Conservation (phyloP, 2,329 filamentous ascomycete species). For the Cryphonectria radicalis region DNA sequence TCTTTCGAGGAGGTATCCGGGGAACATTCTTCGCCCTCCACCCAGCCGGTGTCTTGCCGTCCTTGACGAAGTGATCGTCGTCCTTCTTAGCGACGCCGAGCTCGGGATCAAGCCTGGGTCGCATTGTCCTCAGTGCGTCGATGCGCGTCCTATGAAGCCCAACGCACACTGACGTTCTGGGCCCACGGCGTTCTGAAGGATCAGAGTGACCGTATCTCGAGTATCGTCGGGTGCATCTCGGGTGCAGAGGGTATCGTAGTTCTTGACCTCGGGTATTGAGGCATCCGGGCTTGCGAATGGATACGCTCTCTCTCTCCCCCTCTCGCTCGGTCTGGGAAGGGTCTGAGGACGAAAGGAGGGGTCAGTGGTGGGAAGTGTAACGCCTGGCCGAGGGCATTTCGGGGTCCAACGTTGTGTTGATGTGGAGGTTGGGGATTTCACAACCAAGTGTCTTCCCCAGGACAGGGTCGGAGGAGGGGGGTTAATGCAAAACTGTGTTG, state of each 20-base stretch:
- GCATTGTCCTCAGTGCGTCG: constrained; percentile 39
- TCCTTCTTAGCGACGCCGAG: constrained; percentile 65
- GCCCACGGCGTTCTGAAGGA: not conserved
- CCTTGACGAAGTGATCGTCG: constrained; percentile 53
- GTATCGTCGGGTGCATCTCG: not conserved
- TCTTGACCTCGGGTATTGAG: not conserved
- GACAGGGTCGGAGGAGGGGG: not conserved
- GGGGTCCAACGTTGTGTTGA: not conserved
- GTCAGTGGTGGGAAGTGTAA: not conserved
- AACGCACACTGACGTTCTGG: not conserved
- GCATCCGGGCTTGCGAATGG: not conserved
- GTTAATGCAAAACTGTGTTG: not conserved
- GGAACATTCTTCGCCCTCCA: constrained; percentile 30
- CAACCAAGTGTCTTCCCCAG: not conserved
- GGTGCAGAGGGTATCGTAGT: not conserved
- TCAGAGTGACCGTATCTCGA: constrained; percentile 1
- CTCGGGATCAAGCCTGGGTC: constrained; percentile 53
- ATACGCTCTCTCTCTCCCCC: not conserved
- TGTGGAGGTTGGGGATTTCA: not conserved
- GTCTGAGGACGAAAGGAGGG: not conserved
- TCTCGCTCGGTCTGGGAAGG: not conserved
- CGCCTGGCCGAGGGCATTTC: not conserved
- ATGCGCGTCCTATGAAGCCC: not conserved
- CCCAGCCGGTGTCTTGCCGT: constrained; percentile 35
- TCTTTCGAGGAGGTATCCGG: constrained; percentile 54